Evolutionary conservation across 2,329 filamentous ascomycete genomes (phyloP), one percentile per base, ranked within the genome.

Genomic region (Hymenoscyphus scutula): DNA sequence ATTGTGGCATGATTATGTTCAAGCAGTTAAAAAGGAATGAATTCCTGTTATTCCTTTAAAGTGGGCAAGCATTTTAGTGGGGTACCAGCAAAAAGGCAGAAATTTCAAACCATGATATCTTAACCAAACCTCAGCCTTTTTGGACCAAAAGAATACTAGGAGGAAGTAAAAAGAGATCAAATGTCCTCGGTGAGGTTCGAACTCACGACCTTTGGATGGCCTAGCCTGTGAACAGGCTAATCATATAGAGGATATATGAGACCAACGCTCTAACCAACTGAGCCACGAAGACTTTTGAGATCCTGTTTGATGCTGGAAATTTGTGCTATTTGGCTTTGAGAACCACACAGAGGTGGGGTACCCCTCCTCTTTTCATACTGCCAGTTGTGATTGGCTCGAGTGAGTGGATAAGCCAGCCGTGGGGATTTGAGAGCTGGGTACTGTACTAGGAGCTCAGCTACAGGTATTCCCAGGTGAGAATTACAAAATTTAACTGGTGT

Each of bases 111-210:
- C 19, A 56, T 10, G 32, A 34, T 37, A 17, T 37, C 34, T 37
- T 13, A 57, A 38, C 23, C 23, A 13, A 51, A 27, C 3, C 23
- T 15, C n/a, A 51, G 13, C 45, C 19, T 25, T 51, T 37, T 37
- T 37, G 29, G 5, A 53, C 27, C 19, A 19, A 23, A 58, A 48
- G 17, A 45, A 58, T 1, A 29, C n/a, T 25, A 55, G 45, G 45
- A 61, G 19, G 41, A 5, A 5, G 15, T 30, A 56, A 30, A n/a
- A 53, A 57, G 15, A 13, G n/a, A 53, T 53, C 8, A 27, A 27
- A n/a, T 77, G 77, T 78, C 76, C 77, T 77, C 73, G 73, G 76
- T 74, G 76, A 81, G 78, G 70, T 72, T 79, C 75, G 82, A 83
- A 76, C 81, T 82, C 77, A 75, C 76, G 78, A 78, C 77, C 78